Evolutionary conservation across 495 filamentous ascomycete genomes (phyloP).

Genomic region (Parathielavia hyrcaniae): DNA sequence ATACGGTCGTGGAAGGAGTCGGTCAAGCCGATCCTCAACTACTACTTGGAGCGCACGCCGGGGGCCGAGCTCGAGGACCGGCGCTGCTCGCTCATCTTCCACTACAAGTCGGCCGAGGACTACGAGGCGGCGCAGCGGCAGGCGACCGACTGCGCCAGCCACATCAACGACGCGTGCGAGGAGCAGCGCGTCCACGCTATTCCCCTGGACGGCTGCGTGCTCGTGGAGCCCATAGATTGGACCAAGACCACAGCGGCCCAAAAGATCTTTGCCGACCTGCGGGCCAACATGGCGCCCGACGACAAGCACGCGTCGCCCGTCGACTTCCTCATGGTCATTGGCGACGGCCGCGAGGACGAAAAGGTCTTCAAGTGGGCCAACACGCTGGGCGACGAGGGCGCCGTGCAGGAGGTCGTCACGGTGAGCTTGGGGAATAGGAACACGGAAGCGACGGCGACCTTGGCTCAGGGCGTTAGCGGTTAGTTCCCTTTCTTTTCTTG

Average conservation of each 20-base stretch:
- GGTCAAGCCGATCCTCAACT: conserved; percentile 68
- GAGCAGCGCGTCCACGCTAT: conserved; percentile 77
- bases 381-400: conserved; percentile 48
- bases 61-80: conserved; percentile 81
- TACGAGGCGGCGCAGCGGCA: conserved; percentile 62
- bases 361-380: conserved; percentile 92
- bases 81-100: conserved; percentile 80
- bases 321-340: conserved; percentile 80
- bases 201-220: conserved; percentile 65
- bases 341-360: conserved; percentile 87
- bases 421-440: conserved; percentile 78
- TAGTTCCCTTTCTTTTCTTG: conserved; percentile 21
- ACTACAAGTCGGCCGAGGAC: conserved; percentile 78
- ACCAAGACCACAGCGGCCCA: conserved; percentile 77
- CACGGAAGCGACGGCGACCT: conserved; percentile 76
- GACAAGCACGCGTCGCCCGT: conserved; percentile 44
- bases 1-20: conserved; percentile 69
- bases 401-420: conserved; percentile 64
- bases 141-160: conserved; percentile 78
- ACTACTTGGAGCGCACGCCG: conserved; percentile 82
- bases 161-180: conserved; percentile 88
- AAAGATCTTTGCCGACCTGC: conserved; percentile 57
- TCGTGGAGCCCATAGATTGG: conserved; percentile 73
- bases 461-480: conserved; percentile 89
- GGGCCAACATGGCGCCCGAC: conserved; percentile 35